A percentile compares a stretch with the other conserved stretches of the same genome.
phyloP scores from a whole-genome alignment of 345 rosid species.

The Chamaenerion angustifolium region DNA sequence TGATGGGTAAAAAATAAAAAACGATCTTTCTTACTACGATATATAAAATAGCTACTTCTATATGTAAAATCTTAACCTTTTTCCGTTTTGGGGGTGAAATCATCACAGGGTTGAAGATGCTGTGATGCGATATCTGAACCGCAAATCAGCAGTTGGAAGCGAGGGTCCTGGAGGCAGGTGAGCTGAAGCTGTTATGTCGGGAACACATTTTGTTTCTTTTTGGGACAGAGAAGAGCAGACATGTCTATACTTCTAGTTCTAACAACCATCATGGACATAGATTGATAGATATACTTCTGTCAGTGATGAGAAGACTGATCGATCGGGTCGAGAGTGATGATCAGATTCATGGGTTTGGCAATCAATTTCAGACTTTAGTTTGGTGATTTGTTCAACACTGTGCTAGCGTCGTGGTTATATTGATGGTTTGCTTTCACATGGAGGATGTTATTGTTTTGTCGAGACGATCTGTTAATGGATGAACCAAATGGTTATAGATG shows the following conservation, averaged over 20 bases:
- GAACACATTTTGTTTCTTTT: no score
- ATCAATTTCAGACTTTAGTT: no score
- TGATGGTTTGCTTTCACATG: no score
- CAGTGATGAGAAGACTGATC: not conserved
- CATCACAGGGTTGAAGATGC: conserved; percentile 15
- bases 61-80: not conserved
- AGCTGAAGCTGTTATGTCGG: not conserved
- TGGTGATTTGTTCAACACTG: no score
- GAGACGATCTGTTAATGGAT: no score
- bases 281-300: no score
- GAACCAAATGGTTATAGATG: no score
- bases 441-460: no score
- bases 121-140: conserved; percentile 15
- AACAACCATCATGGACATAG: not conserved
- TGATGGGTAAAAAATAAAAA: no score
- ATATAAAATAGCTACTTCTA: not conserved
- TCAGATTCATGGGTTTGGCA: not conserved
- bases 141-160: conserved; percentile 9
- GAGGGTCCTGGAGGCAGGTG: conserved; percentile 10
- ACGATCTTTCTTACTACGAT: not conserved
- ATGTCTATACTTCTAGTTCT: conserved; percentile 2
- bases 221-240: not conserved
- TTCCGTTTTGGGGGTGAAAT: not conserved
- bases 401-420: no score
- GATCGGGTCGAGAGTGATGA: not conserved